These are phyloP conservation scores for Rhynchospora pubera DNA, from an alignment of 176 grass and related monocot genomes.

Conservation along the genomic window DNA sequence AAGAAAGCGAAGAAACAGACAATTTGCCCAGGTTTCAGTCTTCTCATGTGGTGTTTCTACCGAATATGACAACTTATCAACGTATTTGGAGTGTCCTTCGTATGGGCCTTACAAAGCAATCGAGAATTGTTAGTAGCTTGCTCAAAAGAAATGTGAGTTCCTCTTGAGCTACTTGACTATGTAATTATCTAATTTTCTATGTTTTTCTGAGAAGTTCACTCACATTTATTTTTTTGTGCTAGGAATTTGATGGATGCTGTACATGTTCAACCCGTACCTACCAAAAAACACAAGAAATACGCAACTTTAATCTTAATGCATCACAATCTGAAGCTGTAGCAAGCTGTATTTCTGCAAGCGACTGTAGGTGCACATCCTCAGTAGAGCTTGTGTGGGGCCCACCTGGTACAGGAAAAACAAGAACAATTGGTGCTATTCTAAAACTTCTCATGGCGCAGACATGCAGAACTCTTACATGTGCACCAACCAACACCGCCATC, in stretches of 20 bases:
- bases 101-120: slow-evolving; percentile 37
- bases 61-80: slow-evolving; percentile 64
- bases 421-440: slow-evolving; percentile 59
- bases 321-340: slow-evolving; percentile 48
- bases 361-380: slow-evolving; percentile 38
- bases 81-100: slow-evolving; percentile 50
- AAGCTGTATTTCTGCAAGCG: slow-evolving; percentile 42
- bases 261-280: slow-evolving; percentile 27
- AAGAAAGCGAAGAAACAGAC: not conserved
- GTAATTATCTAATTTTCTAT: slow-evolving; percentile 10
- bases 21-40: slow-evolving; percentile 36
- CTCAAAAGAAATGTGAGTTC: slow-evolving; percentile 55
- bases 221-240: slow-evolving; percentile 15
- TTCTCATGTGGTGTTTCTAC: slow-evolving; percentile 46
- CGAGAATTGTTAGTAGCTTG: slow-evolving; percentile 44
- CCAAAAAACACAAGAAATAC: slow-evolving; percentile 33
- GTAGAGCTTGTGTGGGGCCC: slow-evolving; percentile 69
- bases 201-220: slow-evolving; percentile 15
- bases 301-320: slow-evolving; percentile 45
- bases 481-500: slow-evolving; percentile 78
- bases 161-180: slow-evolving; percentile 18
- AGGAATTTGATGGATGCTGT: slow-evolving; percentile 35
- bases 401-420: slow-evolving; percentile 83
- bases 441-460: slow-evolving; percentile 42
- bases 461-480: slow-evolving; percentile 66